These are phyloP conservation scores for Zymoseptoria tritici DNA, from an alignment of 2,329 filamentous ascomycete genomes.

Conservation along the genomic window DNA sequence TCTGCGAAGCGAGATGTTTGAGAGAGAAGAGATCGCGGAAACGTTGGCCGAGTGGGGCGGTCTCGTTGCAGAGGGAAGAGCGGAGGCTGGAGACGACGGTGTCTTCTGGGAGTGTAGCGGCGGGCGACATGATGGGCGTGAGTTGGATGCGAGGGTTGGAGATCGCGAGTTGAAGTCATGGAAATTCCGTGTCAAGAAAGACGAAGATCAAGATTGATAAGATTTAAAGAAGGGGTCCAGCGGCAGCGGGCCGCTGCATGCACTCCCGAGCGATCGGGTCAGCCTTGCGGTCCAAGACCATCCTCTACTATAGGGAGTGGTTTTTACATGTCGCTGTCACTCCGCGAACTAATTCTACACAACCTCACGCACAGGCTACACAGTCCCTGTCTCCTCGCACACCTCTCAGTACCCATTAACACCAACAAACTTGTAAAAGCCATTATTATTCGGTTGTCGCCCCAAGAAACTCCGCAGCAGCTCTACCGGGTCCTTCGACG, in stretches of 20 bases:
- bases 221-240: background rate
- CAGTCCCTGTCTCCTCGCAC: no score
- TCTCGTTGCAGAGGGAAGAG: slow-evolving; percentile 70
- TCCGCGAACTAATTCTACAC: no score
- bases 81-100: slow-evolving; percentile 57
- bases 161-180: background rate
- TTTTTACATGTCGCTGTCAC: no score
- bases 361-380: no score
- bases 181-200: background rate
- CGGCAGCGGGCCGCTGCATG: background rate
- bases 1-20: slow-evolving; percentile 76
- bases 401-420: no score
- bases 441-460: no score
- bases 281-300: no score
- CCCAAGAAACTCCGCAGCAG: no score
- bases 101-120: slow-evolving; percentile 15
- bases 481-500: no score
- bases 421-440: no score
- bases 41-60: slow-evolving; percentile 73
- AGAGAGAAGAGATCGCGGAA: slow-evolving; percentile 97
- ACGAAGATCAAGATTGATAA: background rate
- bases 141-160: background rate
- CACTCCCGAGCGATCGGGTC: background rate
- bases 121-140: slow-evolving; percentile 7
- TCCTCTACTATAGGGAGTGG: no score